Conservation (phyloP, 1,284 basidiomycete species). For the Dichomitus squalens region DNA sequence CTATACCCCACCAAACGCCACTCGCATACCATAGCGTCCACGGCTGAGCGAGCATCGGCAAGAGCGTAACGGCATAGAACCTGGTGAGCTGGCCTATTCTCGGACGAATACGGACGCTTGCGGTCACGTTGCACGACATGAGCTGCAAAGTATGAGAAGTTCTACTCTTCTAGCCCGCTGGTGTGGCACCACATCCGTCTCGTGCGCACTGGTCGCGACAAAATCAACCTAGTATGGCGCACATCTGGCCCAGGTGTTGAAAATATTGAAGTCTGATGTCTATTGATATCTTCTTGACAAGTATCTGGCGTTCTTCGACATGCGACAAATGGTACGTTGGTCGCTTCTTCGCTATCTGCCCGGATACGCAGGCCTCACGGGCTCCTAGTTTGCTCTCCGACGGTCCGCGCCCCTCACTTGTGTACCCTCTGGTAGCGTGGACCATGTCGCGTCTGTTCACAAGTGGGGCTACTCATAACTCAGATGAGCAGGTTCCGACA, state of each 20-base stretch:
- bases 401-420: background rate
- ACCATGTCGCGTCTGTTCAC: no score
- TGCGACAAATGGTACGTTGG: background rate
- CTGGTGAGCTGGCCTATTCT: no score
- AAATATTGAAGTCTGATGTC: background rate
- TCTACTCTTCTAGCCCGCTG: background rate
- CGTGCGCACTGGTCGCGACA: background rate
- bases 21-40: background rate
- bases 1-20: no score
- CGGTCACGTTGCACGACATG: constrained; percentile 1
- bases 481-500: background rate
- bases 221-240: background rate
- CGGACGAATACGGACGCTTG: no score
- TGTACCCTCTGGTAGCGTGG: background rate
- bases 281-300: background rate
- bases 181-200: background rate
- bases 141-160: background rate
- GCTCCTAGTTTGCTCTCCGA: background rate
- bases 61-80: background rate
- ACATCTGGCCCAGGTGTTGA: background rate
- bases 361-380: background rate
- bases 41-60: background rate
- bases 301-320: background rate
- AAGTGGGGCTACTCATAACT: background rate
- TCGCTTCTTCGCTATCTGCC: background rate